phyloP scores from a whole-genome alignment of 78 protist species.

The Dictyostelium citrinum region DNA sequence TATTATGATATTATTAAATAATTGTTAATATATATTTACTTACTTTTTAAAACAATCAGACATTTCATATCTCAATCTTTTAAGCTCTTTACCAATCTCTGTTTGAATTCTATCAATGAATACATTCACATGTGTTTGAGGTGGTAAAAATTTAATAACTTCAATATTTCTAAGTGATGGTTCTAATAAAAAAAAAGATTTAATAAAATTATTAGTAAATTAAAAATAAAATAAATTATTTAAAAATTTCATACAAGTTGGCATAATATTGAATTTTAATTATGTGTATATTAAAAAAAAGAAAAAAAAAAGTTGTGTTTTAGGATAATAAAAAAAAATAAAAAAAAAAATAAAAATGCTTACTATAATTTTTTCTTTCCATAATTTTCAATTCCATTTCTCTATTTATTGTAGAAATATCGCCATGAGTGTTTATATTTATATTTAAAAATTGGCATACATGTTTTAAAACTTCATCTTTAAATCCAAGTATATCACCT shows the following conservation, averaged over 20 bases:
- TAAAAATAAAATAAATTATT: background rate
- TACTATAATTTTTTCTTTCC: background rate
- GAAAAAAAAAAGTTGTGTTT: too few relatives aligned
- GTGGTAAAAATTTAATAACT: background rate
- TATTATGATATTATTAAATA: background rate
- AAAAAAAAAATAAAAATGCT: background rate
- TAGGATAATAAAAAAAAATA: background rate
- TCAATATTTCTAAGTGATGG: background rate
- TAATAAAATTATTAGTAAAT: background rate
- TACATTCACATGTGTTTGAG: background rate
- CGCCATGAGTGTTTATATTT: background rate
- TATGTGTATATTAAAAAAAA: background rate
- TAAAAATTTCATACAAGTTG: too few relatives aligned
- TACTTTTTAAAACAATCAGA: background rate
- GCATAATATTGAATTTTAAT: too few relatives aligned
- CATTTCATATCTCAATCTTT: background rate
- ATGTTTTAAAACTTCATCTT: slow-evolving; percentile 12
- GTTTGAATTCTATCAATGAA: background rate
- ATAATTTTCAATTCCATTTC: background rate
- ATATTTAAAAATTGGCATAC: background rate
- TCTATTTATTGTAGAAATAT: background rate
- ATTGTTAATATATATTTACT: background rate
- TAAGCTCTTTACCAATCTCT: background rate
- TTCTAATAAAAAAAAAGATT: background rate
- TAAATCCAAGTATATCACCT: background rate